Evolutionary conservation across 192 early-diverging fungal genomes (phyloP), one percentile per base, ranked within the genome.

Genomic region (Backusella tarrabulga): DNA sequence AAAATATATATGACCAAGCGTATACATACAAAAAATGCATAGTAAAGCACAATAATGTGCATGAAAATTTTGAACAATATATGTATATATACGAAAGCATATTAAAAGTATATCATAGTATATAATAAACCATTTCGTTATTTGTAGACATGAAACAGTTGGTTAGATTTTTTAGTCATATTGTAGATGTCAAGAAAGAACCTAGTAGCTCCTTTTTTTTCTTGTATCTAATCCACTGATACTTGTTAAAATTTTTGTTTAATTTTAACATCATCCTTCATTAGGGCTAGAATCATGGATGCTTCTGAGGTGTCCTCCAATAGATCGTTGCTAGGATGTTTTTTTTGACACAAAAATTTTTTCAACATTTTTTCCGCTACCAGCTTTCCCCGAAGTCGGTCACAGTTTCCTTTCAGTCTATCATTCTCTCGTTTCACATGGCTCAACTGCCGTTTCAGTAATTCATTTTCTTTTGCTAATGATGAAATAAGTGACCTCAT

Each of bases 301-400:
- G 21, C 8, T 12, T 63, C 26, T 63, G 56, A 63, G 9, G 56
- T 3, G 12, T 4, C 3, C 12, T 63, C 21, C 54, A 9, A 9
- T 21, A 21, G 3, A 1, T 9, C 0, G n/a, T 7, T 2, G 9
- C 3, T 21, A 56, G 21, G 54, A 21, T 23, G 19, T 56, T 63
- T 29, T 26, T 63, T 63, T 29, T 63, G 56, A 32, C 9, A 63
- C 56, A 63, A 23, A 63, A 63, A 29, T 54, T 72, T 67, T 74
- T 84, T 88, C 46, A 88, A 67, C 44, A 87, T 85, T 73, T 87
- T 87, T 38, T 84, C 84, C 4, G 84, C 86, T 19, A 87, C 86
- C 21, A 88, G 74, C 54, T 85, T 85, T 15, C 83, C 80, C 72
- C 81, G 82, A 38, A 88, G 56, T 19, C 84, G 83, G 74, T 88